These are phyloP conservation scores for Trametes punicea DNA, from an alignment of 768 basidiomycete species.

Conservation along the genomic window DNA sequence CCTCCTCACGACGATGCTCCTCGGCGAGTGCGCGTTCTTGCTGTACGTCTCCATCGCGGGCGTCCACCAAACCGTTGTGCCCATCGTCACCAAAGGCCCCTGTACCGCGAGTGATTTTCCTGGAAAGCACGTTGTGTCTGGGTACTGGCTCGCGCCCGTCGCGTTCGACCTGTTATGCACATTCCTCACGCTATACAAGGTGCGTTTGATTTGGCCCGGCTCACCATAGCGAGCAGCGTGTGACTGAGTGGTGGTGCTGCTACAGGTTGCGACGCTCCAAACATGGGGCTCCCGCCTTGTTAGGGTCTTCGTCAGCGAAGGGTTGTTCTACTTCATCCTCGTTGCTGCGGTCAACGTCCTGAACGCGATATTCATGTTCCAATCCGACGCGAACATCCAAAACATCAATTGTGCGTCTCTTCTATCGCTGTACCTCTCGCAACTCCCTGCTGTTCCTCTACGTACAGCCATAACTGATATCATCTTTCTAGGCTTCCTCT, in stretches of 20 bases:
- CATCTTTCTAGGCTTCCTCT: too few species aligned
- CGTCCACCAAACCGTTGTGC: slow-evolving; percentile 9
- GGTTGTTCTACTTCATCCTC: slow-evolving; percentile 9
- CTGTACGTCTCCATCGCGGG: slow-evolving; percentile 8
- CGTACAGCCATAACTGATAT: too few species aligned
- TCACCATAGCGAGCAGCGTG: too few species aligned
- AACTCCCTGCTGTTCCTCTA: neutral
- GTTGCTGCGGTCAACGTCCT: slow-evolving; percentile 11
- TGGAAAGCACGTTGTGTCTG: slow-evolving; percentile 9
- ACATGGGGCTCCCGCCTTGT: slow-evolving; percentile 3
- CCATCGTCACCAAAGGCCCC: slow-evolving; percentile 4
- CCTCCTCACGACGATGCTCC: neutral
- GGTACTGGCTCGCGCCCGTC: slow-evolving; percentile 10
- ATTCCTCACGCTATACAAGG: slow-evolving; percentile 10
- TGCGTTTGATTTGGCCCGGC: neutral
- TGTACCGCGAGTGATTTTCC: slow-evolving; percentile 6
- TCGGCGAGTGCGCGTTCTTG: slow-evolving; percentile 5
- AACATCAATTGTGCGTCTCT: slow-evolving; percentile 9
- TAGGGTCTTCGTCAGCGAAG: slow-evolving; percentile 10
- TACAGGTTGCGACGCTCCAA: neutral
- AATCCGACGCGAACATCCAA: slow-evolving; percentile 9
- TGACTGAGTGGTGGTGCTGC: neutral
- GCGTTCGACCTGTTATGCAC: slow-evolving; percentile 12
- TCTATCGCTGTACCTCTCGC: neutral
- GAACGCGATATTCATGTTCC: slow-evolving; percentile 14